phyloP scores from a whole-genome alignment of 1,284 basidiomycete species.

The Puccinia sorghi region DNA sequence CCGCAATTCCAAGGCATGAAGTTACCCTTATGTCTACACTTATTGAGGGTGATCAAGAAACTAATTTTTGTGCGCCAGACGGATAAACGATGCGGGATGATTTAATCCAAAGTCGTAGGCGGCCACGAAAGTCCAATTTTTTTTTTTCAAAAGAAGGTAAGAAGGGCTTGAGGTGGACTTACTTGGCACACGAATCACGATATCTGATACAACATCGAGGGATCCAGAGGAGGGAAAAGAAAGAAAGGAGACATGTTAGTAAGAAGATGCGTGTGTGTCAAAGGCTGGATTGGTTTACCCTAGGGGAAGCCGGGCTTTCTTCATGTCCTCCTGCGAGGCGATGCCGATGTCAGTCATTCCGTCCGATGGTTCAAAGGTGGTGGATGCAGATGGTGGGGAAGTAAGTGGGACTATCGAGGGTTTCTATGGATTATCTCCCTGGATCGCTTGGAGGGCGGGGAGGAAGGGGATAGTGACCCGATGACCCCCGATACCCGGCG shows the following conservation, averaged over 20 bases:
- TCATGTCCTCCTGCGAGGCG: conserved; percentile 50
- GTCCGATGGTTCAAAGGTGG: neutral
- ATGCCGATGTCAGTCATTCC: conserved; percentile 43
- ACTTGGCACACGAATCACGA: conserved; percentile 49
- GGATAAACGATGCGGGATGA: too few species aligned
- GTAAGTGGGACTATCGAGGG: too few species aligned
- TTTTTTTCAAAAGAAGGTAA: too few species aligned
- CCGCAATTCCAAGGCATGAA: conserved; percentile 50
- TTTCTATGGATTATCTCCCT: too few species aligned
- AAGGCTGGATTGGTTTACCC: conserved; percentile 25
- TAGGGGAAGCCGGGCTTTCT: conserved; percentile 45
- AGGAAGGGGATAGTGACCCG: too few species aligned
- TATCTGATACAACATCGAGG: conserved; percentile 35
- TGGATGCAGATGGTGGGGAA: neutral
- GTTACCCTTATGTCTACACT: conserved; percentile 47
- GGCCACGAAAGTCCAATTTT: too few species aligned
- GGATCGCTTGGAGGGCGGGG: too few species aligned
- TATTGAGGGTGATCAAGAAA: conserved; percentile 48
- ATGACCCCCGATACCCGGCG: too few species aligned
- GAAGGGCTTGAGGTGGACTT: neutral
- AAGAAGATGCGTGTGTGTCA: neutral
- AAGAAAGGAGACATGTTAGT: neutral
- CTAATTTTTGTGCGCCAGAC: too few species aligned
- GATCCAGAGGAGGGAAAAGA: neutral
- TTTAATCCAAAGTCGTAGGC: too few species aligned